phyloP scores from a whole-genome alignment of 768 basidiomycete species.

The Trametes maxima region DNA sequence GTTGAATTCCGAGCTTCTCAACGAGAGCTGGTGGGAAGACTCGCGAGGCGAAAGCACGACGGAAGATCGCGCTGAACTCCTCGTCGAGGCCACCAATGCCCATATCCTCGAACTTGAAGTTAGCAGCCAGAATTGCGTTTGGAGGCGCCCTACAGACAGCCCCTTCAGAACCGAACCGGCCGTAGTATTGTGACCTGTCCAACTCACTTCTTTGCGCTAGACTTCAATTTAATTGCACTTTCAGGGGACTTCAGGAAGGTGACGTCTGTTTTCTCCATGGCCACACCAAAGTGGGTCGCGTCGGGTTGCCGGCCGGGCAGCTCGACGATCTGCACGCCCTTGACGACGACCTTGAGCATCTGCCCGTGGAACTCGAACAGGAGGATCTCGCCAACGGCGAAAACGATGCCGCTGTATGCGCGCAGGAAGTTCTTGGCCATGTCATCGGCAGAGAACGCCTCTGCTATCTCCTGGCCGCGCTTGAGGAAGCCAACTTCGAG shows the following conservation, averaged over 20 bases:
- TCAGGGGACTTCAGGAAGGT: conserved; percentile 83
- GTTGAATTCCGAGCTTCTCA: conserved; percentile 96
- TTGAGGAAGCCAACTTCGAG: conserved; percentile 73
- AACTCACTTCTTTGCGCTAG: conserved; percentile 81
- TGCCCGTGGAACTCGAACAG: conserved; percentile 90
- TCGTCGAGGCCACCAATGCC: conserved; percentile 96
- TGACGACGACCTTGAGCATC: conserved; percentile 72
- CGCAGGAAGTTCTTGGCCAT: conserved; percentile 75
- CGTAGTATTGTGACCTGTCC: conserved; percentile 25
- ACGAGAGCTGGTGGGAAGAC: conserved; percentile 98
- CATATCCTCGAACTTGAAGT: conserved; percentile 99
- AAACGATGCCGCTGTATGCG: conserved; percentile 71
- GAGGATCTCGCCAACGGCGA: conserved; percentile 68
- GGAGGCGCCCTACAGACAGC: conserved; percentile 65
- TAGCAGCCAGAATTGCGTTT: conserved; percentile 94
- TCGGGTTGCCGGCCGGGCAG: conserved; percentile 57
- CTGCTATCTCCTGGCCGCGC: conserved; percentile 53
- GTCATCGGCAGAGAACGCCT: conserved; percentile 87
- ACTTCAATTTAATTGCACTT: conserved; percentile 87
- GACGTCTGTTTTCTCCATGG: conserved; percentile 93
- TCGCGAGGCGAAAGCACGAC: conserved; percentile 95
- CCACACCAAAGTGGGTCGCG: conserved; percentile 57
- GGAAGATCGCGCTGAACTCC: conserved; percentile 96
- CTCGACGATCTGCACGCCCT: conserved; percentile 59
- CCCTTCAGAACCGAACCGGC: background rate